phyloP scores from a whole-genome alignment of 2,329 filamentous ascomycete genomes.

The Neonectria magnoliae region DNA sequence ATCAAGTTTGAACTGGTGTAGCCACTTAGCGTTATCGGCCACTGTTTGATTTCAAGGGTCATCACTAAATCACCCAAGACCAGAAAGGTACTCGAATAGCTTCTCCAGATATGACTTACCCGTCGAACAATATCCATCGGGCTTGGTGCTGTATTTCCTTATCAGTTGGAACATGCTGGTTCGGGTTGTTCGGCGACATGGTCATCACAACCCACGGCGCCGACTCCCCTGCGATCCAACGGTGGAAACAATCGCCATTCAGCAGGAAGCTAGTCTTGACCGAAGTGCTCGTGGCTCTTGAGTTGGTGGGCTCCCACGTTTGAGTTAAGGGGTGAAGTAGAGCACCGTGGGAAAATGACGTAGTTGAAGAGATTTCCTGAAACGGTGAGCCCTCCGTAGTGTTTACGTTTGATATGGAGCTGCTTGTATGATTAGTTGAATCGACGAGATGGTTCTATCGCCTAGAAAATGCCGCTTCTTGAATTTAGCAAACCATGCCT shows the following conservation, averaged over 20 bases:
- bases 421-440: not conserved
- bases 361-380: no score
- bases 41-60: not conserved
- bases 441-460: not conserved
- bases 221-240: slow-evolving; percentile 20
- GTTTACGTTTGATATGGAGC: not conserved
- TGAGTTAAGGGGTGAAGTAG: not conserved
- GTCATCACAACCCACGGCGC: slow-evolving; percentile 24
- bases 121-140: slow-evolving; percentile 21
- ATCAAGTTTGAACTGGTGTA: not conserved
- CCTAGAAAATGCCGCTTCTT: slow-evolving; percentile 1
- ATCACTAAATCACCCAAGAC: not conserved
- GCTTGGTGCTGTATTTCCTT: slow-evolving; percentile 28
- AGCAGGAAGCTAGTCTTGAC: not conserved
- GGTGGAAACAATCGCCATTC: slow-evolving; percentile 13
- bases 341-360: not conserved
- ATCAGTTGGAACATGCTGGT: slow-evolving; percentile 25
- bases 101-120: not conserved
- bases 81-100: no score
- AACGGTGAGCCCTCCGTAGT: not conserved
- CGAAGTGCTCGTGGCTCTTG: not conserved
- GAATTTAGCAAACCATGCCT: slow-evolving; percentile 10
- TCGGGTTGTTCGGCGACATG: slow-evolving; percentile 30
- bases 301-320: not conserved
- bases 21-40: not conserved